These are phyloP conservation scores for Schizothecium vesticola DNA, from an alignment of 495 filamentous ascomycete genomes.

Conservation along the genomic window DNA sequence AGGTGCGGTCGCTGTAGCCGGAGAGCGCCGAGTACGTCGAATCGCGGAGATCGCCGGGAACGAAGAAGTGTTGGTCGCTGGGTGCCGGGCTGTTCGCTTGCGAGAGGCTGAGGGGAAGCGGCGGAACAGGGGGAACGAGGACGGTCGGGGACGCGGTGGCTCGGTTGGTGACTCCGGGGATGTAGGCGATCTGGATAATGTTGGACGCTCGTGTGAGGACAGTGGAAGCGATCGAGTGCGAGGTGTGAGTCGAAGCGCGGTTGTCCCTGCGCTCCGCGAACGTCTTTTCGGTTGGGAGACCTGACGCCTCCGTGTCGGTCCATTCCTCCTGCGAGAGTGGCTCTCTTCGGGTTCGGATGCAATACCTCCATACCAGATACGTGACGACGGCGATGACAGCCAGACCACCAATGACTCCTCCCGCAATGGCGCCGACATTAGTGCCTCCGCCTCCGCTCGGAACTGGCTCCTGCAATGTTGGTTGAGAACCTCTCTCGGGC, in stretches of 20 bases:
- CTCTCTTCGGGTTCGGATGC: slow-evolving; percentile 72
- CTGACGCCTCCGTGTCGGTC: slow-evolving; percentile 45
- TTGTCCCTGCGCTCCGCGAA: slow-evolving; percentile 58
- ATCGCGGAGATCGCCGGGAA: slow-evolving; percentile 85
- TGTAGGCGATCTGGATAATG: slow-evolving; percentile 98
- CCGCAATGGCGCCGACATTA: slow-evolving; percentile 75
- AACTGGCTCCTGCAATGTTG: slow-evolving; percentile 18
- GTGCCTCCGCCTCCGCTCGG: slow-evolving; percentile 37
- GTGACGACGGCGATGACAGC: slow-evolving; percentile 61
- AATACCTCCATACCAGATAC: slow-evolving; percentile 80
- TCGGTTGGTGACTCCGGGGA: slow-evolving; percentile 93
- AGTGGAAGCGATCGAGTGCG: slow-evolving; percentile 87
- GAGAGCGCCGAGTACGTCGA: slow-evolving; percentile 69
- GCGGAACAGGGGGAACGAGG: slow-evolving; percentile 87
- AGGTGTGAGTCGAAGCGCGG: slow-evolving; percentile 77
- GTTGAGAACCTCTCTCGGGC: slow-evolving; percentile 28
- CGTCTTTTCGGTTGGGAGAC: slow-evolving; percentile 52
- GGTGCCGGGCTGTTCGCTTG: slow-evolving; percentile 50
- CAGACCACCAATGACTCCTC: slow-evolving; percentile 76
- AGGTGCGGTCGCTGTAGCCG: slow-evolving; percentile 60
- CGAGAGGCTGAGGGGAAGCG: slow-evolving; percentile 68
- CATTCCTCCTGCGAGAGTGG: slow-evolving; percentile 50
- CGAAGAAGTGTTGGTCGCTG: slow-evolving; percentile 85
- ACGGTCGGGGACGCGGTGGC: slow-evolving; percentile 74
- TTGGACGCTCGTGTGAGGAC: slow-evolving; percentile 94